Evolutionary conservation across 2,329 filamentous ascomycete genomes (phyloP).

Genomic region (Metarhizium robertsii): DNA sequence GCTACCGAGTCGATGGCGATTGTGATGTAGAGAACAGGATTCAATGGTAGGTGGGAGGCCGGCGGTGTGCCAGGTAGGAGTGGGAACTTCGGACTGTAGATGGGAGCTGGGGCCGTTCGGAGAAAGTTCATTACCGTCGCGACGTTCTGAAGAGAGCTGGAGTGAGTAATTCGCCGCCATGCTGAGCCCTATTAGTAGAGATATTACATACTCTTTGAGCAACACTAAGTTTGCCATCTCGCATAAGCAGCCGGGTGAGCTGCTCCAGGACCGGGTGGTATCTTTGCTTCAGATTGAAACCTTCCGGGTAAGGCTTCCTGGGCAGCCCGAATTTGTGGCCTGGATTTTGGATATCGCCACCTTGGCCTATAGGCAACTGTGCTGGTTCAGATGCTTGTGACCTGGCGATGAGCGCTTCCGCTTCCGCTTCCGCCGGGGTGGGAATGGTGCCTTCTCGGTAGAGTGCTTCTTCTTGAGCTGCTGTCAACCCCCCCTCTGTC

Average conservation of each 20-base stretch:
- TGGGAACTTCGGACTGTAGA: conserved; percentile 58
- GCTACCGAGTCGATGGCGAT: conserved; percentile 88
- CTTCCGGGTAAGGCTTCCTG: conserved; percentile 51
- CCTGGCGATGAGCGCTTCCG: conserved; percentile 20
- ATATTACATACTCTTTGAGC: conserved; percentile 69
- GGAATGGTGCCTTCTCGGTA: conserved; percentile 33
- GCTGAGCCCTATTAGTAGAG: background rate
- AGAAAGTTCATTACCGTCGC: conserved; percentile 72
- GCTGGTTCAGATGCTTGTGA: conserved; percentile 10
- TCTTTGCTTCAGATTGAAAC: conserved; percentile 62
- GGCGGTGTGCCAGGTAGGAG: conserved; percentile 71
- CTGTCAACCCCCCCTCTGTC: conserved; percentile 25
- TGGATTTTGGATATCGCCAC: conserved; percentile 21
- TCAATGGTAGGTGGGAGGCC: conserved; percentile 69
- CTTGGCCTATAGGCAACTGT: conserved; percentile 9
- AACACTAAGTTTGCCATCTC: conserved; percentile 76
- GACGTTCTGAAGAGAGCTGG: conserved; percentile 56
- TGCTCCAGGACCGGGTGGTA: conserved; percentile 82
- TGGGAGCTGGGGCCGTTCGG: conserved; percentile 74
- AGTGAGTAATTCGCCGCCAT: background rate
- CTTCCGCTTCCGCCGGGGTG: conserved; percentile 19
- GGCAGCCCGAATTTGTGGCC: conserved; percentile 78
- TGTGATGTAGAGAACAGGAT: conserved; percentile 82
- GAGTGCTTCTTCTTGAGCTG: conserved; percentile 34
- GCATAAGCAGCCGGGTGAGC: conserved; percentile 85